phyloP scores from a whole-genome alignment of 208 protist species.

The Leishmania gerbilli region DNA sequence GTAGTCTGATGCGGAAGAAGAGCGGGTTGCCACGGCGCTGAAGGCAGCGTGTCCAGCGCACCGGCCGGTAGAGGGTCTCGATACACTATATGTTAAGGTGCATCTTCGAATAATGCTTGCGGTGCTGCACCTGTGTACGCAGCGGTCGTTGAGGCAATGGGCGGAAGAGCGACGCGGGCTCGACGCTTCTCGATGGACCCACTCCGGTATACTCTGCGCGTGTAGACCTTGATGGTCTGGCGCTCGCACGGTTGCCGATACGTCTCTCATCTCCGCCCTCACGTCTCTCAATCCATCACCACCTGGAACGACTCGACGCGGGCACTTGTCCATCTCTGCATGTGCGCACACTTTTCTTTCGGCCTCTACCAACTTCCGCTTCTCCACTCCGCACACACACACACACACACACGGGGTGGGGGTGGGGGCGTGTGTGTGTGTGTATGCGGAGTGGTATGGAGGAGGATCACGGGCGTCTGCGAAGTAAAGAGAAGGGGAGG shows the following conservation, averaged over 20 bases:
- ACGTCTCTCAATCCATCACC: background rate
- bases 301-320: background rate
- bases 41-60: background rate
- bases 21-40: background rate
- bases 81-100: background rate
- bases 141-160: background rate
- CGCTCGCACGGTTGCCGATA: background rate
- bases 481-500: background rate
- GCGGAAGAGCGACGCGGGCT: background rate
- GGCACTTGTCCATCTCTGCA: background rate
- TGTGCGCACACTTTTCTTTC: background rate
- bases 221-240: background rate
- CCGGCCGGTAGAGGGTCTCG: background rate
- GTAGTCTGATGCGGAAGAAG: background rate
- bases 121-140: background rate
- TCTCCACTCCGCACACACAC: background rate
- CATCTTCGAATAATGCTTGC: background rate
- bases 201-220: background rate
- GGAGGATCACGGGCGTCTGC: background rate
- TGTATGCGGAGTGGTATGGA: background rate
- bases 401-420: background rate
- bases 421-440: no score
- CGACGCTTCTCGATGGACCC: background rate
- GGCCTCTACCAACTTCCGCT: background rate
- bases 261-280: background rate